Base-by-base conservation (phyloP, 2,329 filamentous ascomycete species). In the Scedosporium dehoogii region DNA sequence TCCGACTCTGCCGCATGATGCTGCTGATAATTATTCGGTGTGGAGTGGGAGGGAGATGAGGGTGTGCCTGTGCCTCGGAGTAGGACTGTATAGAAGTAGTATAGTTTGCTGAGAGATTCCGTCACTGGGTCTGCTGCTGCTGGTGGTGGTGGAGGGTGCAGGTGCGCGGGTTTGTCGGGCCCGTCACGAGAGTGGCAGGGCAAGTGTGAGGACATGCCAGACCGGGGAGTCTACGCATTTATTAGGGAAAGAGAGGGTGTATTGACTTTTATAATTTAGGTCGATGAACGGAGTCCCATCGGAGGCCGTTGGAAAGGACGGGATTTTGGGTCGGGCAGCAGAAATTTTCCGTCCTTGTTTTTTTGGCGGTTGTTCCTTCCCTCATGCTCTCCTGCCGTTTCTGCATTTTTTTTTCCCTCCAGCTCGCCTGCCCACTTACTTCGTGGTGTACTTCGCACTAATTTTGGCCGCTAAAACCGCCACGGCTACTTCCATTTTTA, bases 1-100 rank as follows among this genome's bases (percentile, higher is more conserved):
- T 73, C 69, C 67, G 70, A 74, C 79, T 82, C 82, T 79, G 77
- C 83, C 77, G 80, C 84, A 86, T 85, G 69, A 72, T 79, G 75
- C 68, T 66, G 68, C 69, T 60, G 33, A 27, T 60, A 23, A 53
- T 44, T 16, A n/a, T 60, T 51, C n/a, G 44, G 53, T 38, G 48
- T 38, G 60, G 60, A 29, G 25, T 55, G 59, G 60, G 46, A 27
- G 51, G 29, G 27, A 16, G 57, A 42, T 25, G 27, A 42, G 3
- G 33, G 57, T 44, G 57, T 42, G 29, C 14, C 41, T 59, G 51
- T 27, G 51, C 7, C 25, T 9, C 38, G 23, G 59, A 62, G 21
- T n/a, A 62, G 60, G 6, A 46, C 60, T 14, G 21, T 25, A 42
- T 62, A 38, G 51, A 25, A 48, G 51, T 27, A 42, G 59, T 33